Base-by-base conservation (phyloP, 257 asterid species). In the Ophiorrhiza pumila region DNA sequence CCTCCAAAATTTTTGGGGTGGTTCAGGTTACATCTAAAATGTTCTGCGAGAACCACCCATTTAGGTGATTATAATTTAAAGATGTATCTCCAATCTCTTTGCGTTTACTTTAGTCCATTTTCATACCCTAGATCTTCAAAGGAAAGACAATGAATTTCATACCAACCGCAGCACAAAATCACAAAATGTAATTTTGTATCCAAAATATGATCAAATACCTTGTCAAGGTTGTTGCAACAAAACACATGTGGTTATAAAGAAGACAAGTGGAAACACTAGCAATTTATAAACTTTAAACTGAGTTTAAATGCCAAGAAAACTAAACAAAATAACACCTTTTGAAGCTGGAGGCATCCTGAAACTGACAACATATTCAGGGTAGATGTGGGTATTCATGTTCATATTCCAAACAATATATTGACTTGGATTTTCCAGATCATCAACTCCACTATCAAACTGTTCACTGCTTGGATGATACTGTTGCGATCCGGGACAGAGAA, bases 401-500 rank as follows among this genome's bases (percentile, higher is more conserved):
- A 65, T 68, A 29, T 66, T 71, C 81, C 84, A 80, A 35, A 76
- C 65, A 13, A 80, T 64, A 68, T 76, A 80, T 25, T 62, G 71
- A 29, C 69, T 76, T 50, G 84, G 84, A 43, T 52, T 50, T 58
- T 61, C 46, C 41, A 76, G 15, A 72, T 77, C 68, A 70, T 80
- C 84, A 62, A 73, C 84, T 41, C 81, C 81, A 45, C 67, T 45
- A 31, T 80, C 84, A 73, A 59, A 73, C n/a, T 76, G 65, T 47
- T 80, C 78, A 56, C 65, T 46, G 50, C 78, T 75, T 4, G 75
- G 83, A 59, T 71, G 71, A 65, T 35, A 71, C 25, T 75, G 80
- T 63, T 71, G 65, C 20, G 83, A 80, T 27, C 78, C 77, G 27
- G 80, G 64, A 65, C 5, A 59, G n/a, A 80, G 73, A 37, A 65